Evolutionary conservation across 306 rosid genomes (phyloP), one percentile per base, ranked within the genome.

Genomic region (Geum urbanum): DNA sequence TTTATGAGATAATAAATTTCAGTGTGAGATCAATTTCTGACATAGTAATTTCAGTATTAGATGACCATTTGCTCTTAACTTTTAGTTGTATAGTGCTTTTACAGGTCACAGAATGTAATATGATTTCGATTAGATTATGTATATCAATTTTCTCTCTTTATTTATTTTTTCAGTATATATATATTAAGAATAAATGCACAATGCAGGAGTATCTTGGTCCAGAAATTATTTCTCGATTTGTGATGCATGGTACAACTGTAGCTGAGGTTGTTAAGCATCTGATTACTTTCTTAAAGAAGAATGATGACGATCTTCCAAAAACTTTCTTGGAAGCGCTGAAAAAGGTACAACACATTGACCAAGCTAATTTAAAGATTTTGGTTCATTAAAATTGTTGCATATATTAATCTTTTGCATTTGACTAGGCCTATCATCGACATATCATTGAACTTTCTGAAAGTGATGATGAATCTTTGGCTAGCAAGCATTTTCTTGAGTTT

Each of bases 181-280:
- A 32, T 32, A 32, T 32, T 32, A 3, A 32, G 37, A 3, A 24
- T 48, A 24, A 54, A 51, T 77, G 49, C 53, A 59, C 57, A 51
- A 56, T 85, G 88, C 88, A 90, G 98, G 97, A 85, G 48, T 89
- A 81, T 79, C 97, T 90, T 72, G 96, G 91, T 78, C 80, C 97
- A 15, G 96, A 85, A 77, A 87, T 94, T 71, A 78, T 90, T 75
- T 94, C 97, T 72, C 92, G 85, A 79, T 88, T 79, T 73, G 87
- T 85, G 59, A 85, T 86, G 87, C 95, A 94, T 67, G 98, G 97
- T 72, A 50, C 89, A 67, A 79, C 84, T 74, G 90, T 87, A 67
- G 76, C 89, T 8, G 95, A 88, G 71, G 85, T 88, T 73, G 82
- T 94, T 73, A 94, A 88, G 77, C 69, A 85, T 84, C 82, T 94